phyloP scores from a whole-genome alignment of 257 asterid genomes.

The Ballota nigra region DNA sequence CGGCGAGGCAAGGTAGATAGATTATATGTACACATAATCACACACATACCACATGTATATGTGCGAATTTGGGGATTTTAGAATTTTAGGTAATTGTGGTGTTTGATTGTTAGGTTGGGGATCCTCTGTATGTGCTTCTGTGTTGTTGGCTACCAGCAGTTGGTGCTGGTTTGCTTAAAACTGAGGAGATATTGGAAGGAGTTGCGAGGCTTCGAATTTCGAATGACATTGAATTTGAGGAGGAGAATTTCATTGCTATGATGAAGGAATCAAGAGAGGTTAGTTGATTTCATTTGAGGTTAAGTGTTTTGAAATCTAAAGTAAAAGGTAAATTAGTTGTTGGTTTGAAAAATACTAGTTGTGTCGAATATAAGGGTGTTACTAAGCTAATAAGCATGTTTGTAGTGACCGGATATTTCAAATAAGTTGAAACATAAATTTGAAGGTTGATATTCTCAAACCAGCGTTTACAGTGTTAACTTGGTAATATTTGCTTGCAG shows the following conservation, averaged over 20 bases:
- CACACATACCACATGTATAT: neutral
- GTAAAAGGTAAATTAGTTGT: too few relatives aligned
- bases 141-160: constrained; percentile 97
- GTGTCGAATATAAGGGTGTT: too few relatives aligned
- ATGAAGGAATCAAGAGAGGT: constrained; percentile 93
- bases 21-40: neutral
- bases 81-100: neutral
- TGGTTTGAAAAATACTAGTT: too few relatives aligned
- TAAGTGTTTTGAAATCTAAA: too few relatives aligned
- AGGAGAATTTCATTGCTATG: constrained; percentile 74
- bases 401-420: neutral
- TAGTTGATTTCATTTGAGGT: constrained; percentile 10
- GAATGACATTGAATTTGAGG: constrained; percentile 89
- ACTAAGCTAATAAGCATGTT: too few relatives aligned
- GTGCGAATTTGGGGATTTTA: neutral
- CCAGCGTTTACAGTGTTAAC: neutral
- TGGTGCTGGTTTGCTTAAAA: constrained; percentile 91
- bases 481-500: constrained; percentile 32
- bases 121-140: constrained; percentile 74
- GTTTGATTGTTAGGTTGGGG: constrained; percentile 57
- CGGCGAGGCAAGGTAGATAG: constrained; percentile 75
- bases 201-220: constrained; percentile 88
- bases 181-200: constrained; percentile 96
- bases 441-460: neutral
- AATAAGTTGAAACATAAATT: neutral